These are phyloP conservation scores for Digitaria exilis DNA, from an alignment of 202 grass and related monocot species.

Conservation along the genomic window DNA sequence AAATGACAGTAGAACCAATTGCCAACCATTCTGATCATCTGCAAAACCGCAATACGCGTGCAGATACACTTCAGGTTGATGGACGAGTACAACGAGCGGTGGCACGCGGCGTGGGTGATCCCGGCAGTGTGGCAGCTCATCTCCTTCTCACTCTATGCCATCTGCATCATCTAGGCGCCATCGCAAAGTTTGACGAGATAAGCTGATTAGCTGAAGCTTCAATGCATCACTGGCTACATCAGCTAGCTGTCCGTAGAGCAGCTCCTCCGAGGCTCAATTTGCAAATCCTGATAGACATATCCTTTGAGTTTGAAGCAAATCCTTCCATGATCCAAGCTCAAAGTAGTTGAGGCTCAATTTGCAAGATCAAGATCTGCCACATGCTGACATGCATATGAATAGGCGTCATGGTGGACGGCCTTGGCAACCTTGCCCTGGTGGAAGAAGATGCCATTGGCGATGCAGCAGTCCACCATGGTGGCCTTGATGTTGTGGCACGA, in stretches of 20 bases:
- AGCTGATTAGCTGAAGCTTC: not conserved
- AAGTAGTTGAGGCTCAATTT: no score
- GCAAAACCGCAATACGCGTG: not conserved
- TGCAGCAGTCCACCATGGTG: no score
- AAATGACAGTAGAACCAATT: not conserved
- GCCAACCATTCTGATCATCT: not conserved
- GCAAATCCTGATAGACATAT: no score
- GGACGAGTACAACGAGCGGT: constrained; percentile 62
- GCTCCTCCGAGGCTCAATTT: no score
- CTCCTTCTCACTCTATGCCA: constrained; percentile 74
- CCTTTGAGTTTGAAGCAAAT: no score
- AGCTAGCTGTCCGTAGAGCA: not conserved
- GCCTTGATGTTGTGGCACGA: no score
- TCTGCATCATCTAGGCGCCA: constrained; percentile 76
- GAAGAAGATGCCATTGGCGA: no score
- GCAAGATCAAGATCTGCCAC: no score
- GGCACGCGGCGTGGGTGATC: constrained; percentile 83
- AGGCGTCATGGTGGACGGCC: no score
- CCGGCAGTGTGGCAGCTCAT: constrained; percentile 84
- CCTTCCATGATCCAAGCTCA: no score
- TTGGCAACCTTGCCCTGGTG: no score
- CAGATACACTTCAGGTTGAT: constrained; percentile 80
- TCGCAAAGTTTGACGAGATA: constrained; percentile 64
- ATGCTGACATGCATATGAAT: no score
- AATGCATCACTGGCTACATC: not conserved